Evolutionary conservation across 495 filamentous ascomycete species (phyloP).

Genomic region (Hypoxylon trugodes): DNA sequence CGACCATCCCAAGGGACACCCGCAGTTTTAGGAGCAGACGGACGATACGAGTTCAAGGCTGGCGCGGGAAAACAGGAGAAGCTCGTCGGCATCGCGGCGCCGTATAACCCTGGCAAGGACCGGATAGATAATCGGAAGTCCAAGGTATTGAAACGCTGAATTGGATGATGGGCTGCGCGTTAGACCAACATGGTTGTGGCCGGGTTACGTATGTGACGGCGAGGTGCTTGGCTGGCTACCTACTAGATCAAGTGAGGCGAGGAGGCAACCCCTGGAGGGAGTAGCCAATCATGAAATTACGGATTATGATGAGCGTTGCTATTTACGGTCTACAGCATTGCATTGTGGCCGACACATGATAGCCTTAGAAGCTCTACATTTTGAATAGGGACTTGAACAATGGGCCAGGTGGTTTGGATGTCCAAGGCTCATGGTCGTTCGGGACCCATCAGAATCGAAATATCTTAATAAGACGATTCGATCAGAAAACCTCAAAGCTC

Average conservation of each 20-base stretch:
- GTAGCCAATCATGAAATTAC: slow-evolving; percentile 10
- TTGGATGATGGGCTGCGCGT: too few species aligned
- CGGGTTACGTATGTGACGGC: too few species aligned
- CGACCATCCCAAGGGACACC: slow-evolving; percentile 69
- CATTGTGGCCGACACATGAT: background rate
- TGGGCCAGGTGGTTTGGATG: background rate
- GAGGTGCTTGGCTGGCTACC: too few species aligned
- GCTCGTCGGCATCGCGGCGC: slow-evolving; percentile 69
- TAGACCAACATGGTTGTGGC: too few species aligned
- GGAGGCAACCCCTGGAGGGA: background rate
- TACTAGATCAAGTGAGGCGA: background rate
- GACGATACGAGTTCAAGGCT: slow-evolving; percentile 52
- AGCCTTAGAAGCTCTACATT: background rate
- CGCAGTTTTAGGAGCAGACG: slow-evolving; percentile 46
- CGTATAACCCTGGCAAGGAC: slow-evolving; percentile 77
- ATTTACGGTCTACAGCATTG: background rate
- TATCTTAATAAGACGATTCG: too few species aligned
- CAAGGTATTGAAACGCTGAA: slow-evolving; percentile 46
- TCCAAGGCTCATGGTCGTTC: too few species aligned
- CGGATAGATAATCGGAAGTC: slow-evolving; percentile 65
- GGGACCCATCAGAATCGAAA: too few species aligned
- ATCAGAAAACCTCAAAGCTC: too few species aligned
- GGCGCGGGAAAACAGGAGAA: slow-evolving; percentile 40
- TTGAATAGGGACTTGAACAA: background rate
- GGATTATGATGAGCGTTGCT: slow-evolving; percentile 12